These are phyloP conservation scores for Fusarium caatingaense DNA, from an alignment of 2,329 filamentous ascomycete species.

Conservation along the genomic window DNA sequence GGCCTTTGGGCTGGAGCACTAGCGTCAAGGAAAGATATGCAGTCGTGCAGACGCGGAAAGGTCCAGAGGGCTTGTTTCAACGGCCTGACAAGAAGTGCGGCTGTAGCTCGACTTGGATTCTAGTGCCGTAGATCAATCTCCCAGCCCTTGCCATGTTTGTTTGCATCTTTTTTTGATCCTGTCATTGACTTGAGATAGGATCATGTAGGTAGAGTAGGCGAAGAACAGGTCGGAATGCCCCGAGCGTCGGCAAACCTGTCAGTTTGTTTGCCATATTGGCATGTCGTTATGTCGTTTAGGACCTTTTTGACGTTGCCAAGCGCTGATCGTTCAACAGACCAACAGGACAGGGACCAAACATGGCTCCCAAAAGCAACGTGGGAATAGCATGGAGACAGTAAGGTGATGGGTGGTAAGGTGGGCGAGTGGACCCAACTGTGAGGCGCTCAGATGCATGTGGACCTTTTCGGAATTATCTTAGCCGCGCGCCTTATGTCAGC, in stretches of 20 bases:
- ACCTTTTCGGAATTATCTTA: constrained; percentile 1
- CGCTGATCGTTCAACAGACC: constrained; percentile 25
- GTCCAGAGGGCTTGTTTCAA: constrained; percentile 35
- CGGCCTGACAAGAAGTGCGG: constrained; percentile 34
- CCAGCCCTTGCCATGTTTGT: background rate
- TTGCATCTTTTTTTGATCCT: background rate
- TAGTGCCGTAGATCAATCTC: constrained; percentile 25
- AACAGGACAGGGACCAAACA: constrained; percentile 13
- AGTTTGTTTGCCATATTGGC: constrained; percentile 5
- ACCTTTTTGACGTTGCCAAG: constrained; percentile 5
- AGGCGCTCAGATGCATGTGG: constrained; percentile 15
- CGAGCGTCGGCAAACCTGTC: background rate
- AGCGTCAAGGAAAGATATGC: constrained; percentile 23
- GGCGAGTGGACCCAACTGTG: constrained; percentile 1
- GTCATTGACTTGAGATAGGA: background rate
- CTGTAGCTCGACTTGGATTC: constrained; percentile 25
- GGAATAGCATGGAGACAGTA: constrained; percentile 13
- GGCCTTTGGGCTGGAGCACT: constrained; percentile 29
- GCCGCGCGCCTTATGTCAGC: background rate
- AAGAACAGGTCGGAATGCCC: background rate
- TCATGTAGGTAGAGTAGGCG: background rate
- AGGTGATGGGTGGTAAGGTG: constrained; percentile 2
- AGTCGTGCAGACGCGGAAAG: constrained; percentile 14
- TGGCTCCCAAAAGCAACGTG: constrained; percentile 27
- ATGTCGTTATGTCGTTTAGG: constrained; percentile 1